Percentiles rank a stretch among this genome's conserved stretches.
Evolutionary conservation across 1,139 yeast species (phyloP).

Genomic region (Hyphopichia fennica): DNA sequence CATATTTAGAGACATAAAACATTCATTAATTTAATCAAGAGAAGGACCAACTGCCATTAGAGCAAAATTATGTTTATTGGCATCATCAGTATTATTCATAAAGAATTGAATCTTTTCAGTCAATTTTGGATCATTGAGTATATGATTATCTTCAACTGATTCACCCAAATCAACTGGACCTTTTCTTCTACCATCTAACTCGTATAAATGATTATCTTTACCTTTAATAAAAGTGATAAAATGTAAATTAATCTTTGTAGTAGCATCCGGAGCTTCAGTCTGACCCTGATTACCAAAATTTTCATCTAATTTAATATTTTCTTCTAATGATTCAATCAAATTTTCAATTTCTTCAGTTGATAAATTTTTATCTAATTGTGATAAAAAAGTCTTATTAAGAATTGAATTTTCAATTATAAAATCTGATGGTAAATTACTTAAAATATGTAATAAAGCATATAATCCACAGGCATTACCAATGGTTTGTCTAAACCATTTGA

Average conservation of each 20-base stretch:
- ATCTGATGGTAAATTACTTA: constrained; percentile 60
- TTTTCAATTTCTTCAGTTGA: constrained; percentile 39
- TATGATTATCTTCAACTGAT: constrained; percentile 36
- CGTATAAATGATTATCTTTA: constrained; percentile 62
- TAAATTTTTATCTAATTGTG: constrained; percentile 19
- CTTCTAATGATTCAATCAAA: constrained; percentile 56
- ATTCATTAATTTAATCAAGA: constrained; percentile 25
- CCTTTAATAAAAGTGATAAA: constrained; percentile 74
- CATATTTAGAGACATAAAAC: not conserved
- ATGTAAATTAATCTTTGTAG: constrained; percentile 66
- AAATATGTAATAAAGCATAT: constrained; percentile 78
- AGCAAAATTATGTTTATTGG: constrained; percentile 61
- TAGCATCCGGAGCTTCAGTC: constrained; percentile 77
- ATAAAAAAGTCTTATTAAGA: constrained; percentile 24
- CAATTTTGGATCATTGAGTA: constrained; percentile 55
- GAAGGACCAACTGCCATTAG: constrained; percentile 67
- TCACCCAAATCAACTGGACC: constrained; percentile 73
- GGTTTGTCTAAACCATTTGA: constrained; percentile 79
- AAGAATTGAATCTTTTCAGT: constrained; percentile 62
- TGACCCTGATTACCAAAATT: constrained; percentile 69
- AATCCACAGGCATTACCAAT: constrained; percentile 92
- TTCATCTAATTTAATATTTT: constrained; percentile 46
- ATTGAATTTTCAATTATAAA: constrained; percentile 38
- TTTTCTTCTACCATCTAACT: constrained; percentile 83
- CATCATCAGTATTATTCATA: constrained; percentile 60